Evolutionary conservation across 371 early-diverging fungal genomes (phyloP).

Genomic region (Enterocytospora artemiae): DNA sequence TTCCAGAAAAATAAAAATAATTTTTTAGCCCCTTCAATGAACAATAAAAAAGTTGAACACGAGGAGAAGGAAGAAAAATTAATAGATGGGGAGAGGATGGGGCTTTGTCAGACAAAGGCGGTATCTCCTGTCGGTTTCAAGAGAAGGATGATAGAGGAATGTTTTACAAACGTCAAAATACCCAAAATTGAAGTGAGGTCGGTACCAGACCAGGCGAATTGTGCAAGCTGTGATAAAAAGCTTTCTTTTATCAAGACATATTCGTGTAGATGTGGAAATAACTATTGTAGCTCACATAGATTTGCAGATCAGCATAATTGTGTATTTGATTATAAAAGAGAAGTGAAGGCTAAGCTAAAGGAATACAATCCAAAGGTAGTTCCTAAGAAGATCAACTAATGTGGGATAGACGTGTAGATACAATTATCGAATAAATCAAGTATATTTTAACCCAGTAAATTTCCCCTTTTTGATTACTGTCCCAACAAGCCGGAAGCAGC

Average conservation of each 20-base stretch:
- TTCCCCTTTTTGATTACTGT: too few relatives aligned
- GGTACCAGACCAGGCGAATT: constrained; percentile 5
- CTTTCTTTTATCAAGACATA: constrained; percentile 51
- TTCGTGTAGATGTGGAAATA: constrained; percentile 53
- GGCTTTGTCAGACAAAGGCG: constrained; percentile 5
- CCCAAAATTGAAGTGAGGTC: constrained; percentile 2
- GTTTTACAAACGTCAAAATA: not conserved
- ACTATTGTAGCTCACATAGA: constrained; percentile 55
- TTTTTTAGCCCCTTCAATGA: too few relatives aligned
- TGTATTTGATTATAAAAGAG: constrained; percentile 53
- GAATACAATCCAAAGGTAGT: constrained; percentile 55
- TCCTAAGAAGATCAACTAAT: constrained; percentile 41
- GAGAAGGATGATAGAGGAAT: not conserved
- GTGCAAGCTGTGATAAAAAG: constrained; percentile 49
- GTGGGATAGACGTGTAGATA: too few relatives aligned
- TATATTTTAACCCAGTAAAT: too few relatives aligned
- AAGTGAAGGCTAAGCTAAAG: constrained; percentile 44
- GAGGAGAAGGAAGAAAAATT: constrained; percentile 9
- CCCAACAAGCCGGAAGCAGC: too few relatives aligned
- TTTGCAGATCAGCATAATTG: constrained; percentile 58
- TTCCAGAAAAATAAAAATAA: too few relatives aligned
- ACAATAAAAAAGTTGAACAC: constrained; percentile 8
- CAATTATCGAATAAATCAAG: too few relatives aligned
- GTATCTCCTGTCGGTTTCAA: constrained; percentile 10
- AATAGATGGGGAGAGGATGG: not conserved